Evolutionary conservation across 2,329 filamentous ascomycete genomes (phyloP).

Genomic region (Aspergillus aculeatus): DNA sequence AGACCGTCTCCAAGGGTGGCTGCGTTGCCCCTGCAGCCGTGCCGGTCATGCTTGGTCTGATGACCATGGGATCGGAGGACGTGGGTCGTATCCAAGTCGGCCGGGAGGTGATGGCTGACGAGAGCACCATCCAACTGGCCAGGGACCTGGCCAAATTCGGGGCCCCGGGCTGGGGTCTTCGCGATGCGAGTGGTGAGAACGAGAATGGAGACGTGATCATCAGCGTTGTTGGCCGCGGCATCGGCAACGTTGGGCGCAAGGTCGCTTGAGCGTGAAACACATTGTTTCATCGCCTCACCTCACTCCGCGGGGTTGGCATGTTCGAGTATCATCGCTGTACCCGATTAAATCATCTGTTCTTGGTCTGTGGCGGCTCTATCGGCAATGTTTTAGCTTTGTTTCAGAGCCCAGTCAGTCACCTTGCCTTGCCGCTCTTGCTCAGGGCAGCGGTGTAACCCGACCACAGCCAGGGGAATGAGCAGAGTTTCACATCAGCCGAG

Average conservation of each 20-base stretch:
- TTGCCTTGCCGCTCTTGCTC: slow-evolving; percentile 1
- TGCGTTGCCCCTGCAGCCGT: slow-evolving; percentile 73
- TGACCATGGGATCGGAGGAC: slow-evolving; percentile 98
- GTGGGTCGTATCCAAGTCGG: slow-evolving; percentile 83
- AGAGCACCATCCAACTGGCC: slow-evolving; percentile 75
- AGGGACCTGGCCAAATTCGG: slow-evolving; percentile 87
- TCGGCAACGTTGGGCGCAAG: slow-evolving; percentile 93
- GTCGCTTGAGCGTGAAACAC: slow-evolving; percentile 55
- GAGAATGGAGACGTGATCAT: slow-evolving; percentile 71
- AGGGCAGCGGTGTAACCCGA: slow-evolving; percentile 3
- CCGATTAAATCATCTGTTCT: background rate
- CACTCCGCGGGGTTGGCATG: slow-evolving; percentile 3
- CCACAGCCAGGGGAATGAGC: slow-evolving; percentile 1
- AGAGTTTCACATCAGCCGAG: slow-evolving; percentile 4
- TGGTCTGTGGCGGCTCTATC: slow-evolving; percentile 1
- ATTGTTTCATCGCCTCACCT: slow-evolving; percentile 4
- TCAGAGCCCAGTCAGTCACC: slow-evolving; percentile 8
- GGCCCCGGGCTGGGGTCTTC: slow-evolving; percentile 83
- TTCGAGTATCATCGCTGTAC: background rate
- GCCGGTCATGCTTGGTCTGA: slow-evolving; percentile 75
- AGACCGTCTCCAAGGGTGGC: slow-evolving; percentile 77
- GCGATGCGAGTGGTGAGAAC: slow-evolving; percentile 68
- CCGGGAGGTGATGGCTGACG: slow-evolving; percentile 75
- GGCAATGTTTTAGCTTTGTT: slow-evolving; percentile 15
- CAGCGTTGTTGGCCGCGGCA: slow-evolving; percentile 86